These are phyloP conservation scores for Apiospora kogelbergensis DNA, from an alignment of 2,329 filamentous ascomycete species.

Conservation along the genomic window DNA sequence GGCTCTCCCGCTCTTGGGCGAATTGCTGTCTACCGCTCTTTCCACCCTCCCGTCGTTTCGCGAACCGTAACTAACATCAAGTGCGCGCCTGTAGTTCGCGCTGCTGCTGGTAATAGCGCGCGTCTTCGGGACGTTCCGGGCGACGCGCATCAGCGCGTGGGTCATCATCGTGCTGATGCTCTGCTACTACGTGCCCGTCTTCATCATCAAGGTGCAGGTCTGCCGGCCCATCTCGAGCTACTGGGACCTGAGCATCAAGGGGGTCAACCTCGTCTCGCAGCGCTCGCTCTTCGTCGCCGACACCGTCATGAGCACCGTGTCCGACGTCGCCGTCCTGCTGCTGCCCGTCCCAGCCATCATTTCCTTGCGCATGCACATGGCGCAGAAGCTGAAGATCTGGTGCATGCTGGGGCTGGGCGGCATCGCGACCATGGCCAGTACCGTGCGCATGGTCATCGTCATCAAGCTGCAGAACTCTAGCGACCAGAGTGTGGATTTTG, in stretches of 20 bases:
- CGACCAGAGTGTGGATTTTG: slow-evolving; percentile 5
- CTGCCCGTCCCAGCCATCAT: background rate
- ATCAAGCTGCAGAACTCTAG: background rate
- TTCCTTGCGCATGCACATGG: background rate
- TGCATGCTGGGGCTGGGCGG: slow-evolving; percentile 8
- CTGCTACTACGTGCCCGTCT: slow-evolving; percentile 3
- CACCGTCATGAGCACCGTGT: slow-evolving; percentile 2
- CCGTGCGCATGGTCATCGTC: slow-evolving; percentile 9
- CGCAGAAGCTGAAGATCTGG: background rate
- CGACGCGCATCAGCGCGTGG: slow-evolving; percentile 2
- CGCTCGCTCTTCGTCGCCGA: slow-evolving; percentile 5
- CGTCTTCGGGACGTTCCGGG: background rate
- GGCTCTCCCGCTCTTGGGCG: too few relatives aligned
- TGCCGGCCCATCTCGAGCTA: background rate
- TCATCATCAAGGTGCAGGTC: slow-evolving; percentile 4
- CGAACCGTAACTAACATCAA: background rate
- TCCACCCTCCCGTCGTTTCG: too few relatives aligned
- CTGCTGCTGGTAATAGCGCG: slow-evolving; percentile 2
- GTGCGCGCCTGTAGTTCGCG: background rate
- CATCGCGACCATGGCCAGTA: slow-evolving; percentile 4
- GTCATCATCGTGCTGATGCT: slow-evolving; percentile 1
- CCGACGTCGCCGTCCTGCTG: background rate
- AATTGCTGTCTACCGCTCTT: too few relatives aligned
- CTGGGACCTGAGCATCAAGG: background rate
- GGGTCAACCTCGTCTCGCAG: background rate